These are phyloP conservation scores for Xylaria sp. DNA, from an alignment of 2,329 filamentous ascomycete species.

Conservation along the genomic window DNA sequence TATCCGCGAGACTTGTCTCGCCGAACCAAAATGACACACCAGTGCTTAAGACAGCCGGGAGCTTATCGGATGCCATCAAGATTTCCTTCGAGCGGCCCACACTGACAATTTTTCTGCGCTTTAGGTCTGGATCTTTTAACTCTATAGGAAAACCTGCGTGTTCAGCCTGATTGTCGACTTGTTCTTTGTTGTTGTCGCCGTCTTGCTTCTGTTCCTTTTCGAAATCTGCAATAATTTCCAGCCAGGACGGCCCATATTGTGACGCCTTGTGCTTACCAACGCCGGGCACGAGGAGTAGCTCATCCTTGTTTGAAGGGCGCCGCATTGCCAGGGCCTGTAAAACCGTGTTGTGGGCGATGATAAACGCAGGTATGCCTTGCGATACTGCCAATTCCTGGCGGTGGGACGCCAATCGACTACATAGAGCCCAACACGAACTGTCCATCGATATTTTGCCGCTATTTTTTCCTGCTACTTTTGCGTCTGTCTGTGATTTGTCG, in stretches of 20 bases:
- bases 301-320: constrained; percentile 25
- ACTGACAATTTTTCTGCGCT: constrained; percentile 10
- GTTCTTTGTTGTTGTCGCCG: neutral
- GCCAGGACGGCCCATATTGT: constrained; percentile 26
- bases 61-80: neutral
- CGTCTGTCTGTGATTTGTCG: neutral
- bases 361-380: constrained; percentile 6
- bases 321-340: constrained; percentile 14
- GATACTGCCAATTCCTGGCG: constrained; percentile 12
- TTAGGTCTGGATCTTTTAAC: neutral
- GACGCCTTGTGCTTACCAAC: constrained; percentile 21
- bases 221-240: constrained; percentile 31
- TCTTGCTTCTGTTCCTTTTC: constrained; percentile 13
- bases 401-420: constrained; percentile 5
- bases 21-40: constrained; percentile 15
- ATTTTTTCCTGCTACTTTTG: neutral
- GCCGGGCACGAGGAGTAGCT: constrained; percentile 23
- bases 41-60: neutral
- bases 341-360: constrained; percentile 22
- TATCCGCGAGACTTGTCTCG: constrained; percentile 1
- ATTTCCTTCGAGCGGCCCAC: constrained; percentile 19
- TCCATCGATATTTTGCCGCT: neutral
- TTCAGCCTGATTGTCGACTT: neutral
- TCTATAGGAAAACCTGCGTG: no score
- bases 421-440: constrained; percentile 17